Evolutionary conservation across 2,329 filamentous ascomycete genomes (phyloP).

Genomic region (Penicillium occitanis): DNA sequence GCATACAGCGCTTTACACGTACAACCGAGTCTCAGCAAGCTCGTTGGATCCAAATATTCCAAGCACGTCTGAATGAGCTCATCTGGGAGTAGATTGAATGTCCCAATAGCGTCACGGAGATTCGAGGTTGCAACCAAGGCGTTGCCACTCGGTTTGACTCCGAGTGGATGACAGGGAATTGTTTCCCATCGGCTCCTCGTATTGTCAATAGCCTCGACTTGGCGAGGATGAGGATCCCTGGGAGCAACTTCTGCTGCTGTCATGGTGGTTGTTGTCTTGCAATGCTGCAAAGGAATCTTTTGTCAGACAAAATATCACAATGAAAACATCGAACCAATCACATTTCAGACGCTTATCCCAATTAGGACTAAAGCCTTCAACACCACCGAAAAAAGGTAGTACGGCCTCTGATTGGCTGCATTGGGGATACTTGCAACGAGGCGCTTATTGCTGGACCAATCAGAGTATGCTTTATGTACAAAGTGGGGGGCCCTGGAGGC

Average conservation of each 20-base stretch:
- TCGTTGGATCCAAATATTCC: conserved; percentile 67
- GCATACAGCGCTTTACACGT: conserved; percentile 86
- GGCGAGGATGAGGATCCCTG: background rate
- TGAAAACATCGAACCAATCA: background rate
- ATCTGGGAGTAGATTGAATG: conserved; percentile 70
- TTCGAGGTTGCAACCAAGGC: conserved; percentile 66
- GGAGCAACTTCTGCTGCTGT: conserved; percentile 13
- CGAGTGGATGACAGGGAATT: conserved; percentile 76
- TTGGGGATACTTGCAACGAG: background rate
- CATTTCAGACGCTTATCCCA: background rate
- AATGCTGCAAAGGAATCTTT: background rate
- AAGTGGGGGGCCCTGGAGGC: background rate
- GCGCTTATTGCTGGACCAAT: conserved; percentile 9
- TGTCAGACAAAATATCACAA: background rate
- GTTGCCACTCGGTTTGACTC: conserved; percentile 85
- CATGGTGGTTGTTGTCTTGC: conserved; percentile 1
- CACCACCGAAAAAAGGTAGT: background rate
- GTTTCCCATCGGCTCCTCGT: conserved; percentile 40
- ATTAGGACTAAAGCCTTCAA: background rate
- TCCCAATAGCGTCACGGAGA: conserved; percentile 65
- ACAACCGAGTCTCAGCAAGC: conserved; percentile 66
- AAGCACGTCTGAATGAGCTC: conserved; percentile 74
- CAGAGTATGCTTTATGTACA: background rate
- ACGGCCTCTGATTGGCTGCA: conserved; percentile 5
- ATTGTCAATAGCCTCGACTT: conserved; percentile 9